These are phyloP conservation scores for Phaffia rhodozyma DNA, from an alignment of 1,284 basidiomycete species.

Conservation along the genomic window DNA sequence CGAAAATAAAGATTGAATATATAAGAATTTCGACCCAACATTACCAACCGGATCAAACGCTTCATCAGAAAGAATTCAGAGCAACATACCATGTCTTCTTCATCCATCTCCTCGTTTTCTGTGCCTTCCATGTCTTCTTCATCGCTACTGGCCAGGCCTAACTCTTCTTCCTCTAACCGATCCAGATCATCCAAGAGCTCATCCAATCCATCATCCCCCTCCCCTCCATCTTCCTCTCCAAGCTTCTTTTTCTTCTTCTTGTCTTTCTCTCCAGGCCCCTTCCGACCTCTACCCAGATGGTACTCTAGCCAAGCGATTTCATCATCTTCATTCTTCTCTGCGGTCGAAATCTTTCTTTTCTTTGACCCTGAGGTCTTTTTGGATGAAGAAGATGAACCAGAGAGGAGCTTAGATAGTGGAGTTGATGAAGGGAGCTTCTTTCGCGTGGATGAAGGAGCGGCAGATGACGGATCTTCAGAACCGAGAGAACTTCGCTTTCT, in stretches of 20 bases:
- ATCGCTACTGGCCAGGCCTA: slow-evolving; percentile 25
- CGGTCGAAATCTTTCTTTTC: slow-evolving; percentile 24
- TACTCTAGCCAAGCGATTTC: slow-evolving; percentile 67
- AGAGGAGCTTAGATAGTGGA: slow-evolving; percentile 13
- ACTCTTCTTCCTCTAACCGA: slow-evolving; percentile 38
- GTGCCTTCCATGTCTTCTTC: slow-evolving; percentile 12
- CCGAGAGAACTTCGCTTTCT: slow-evolving; percentile 3
- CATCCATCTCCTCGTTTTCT: slow-evolving; percentile 7
- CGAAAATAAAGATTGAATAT: no score
- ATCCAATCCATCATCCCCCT: slow-evolving; percentile 16
- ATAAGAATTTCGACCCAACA: no score
- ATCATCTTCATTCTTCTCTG: slow-evolving; percentile 54
- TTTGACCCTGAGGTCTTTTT: slow-evolving; percentile 20
- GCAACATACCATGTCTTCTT: neutral
- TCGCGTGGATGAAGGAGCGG: neutral
- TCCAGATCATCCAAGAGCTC: slow-evolving; percentile 39
- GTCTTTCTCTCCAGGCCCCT: slow-evolving; percentile 31
- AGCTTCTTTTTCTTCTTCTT: slow-evolving; percentile 26
- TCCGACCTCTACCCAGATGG: slow-evolving; percentile 45
- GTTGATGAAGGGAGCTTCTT: slow-evolving; percentile 9
- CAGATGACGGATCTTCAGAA: neutral
- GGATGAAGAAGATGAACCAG: neutral
- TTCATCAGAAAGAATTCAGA: no score
- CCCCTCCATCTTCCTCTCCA: slow-evolving; percentile 19
- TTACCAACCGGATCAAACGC: neutral